Evolutionary conservation across 331 rosid species (phyloP).

Genomic region (Pyracantha coccinea): DNA sequence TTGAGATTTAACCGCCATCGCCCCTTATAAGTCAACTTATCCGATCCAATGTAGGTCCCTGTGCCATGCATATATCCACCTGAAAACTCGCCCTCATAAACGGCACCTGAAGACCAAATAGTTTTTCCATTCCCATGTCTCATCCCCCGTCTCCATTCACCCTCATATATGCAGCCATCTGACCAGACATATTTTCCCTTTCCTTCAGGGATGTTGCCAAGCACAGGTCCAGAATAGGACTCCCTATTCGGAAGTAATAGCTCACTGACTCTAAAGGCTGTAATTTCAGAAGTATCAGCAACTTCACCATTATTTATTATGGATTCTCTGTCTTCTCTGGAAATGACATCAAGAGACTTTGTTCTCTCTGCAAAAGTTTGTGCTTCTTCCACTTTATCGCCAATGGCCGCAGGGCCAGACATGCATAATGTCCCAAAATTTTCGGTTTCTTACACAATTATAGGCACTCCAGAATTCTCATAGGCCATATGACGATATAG

Average conservation of each 20-base stretch:
- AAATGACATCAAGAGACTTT: slow-evolving; percentile 55
- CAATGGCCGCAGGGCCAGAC: slow-evolving; percentile 93
- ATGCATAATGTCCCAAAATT: slow-evolving; percentile 73
- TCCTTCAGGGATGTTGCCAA: slow-evolving; percentile 80
- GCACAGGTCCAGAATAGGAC: slow-evolving; percentile 68
- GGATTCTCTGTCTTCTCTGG: slow-evolving; percentile 31
- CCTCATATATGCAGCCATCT: slow-evolving; percentile 80
- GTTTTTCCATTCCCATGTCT: slow-evolving; percentile 74
- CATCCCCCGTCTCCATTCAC: slow-evolving; percentile 99
- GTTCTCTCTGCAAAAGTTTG: slow-evolving; percentile 66
- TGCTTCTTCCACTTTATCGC: slow-evolving; percentile 50
- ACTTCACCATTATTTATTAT: slow-evolving; percentile 39
- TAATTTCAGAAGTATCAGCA: slow-evolving; percentile 47
- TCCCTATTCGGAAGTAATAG: slow-evolving; percentile 66
- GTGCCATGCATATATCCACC: slow-evolving; percentile 93
- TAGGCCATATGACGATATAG: slow-evolving; percentile 34
- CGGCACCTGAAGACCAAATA: slow-evolving; percentile 62
- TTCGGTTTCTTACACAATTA: slow-evolving; percentile 33
- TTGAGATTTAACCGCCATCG: slow-evolving; percentile 90
- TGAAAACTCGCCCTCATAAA: slow-evolving; percentile 83
- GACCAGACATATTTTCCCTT: slow-evolving; percentile 82
- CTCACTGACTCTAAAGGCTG: slow-evolving; percentile 67
- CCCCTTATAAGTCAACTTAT: slow-evolving; percentile 65
- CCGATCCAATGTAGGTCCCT: slow-evolving; percentile 56
- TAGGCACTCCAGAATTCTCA: slow-evolving; percentile 25